These are phyloP conservation scores for Ascochyta clinopodiicola DNA, from an alignment of 2,329 filamentous ascomycete genomes.

Conservation along the genomic window DNA sequence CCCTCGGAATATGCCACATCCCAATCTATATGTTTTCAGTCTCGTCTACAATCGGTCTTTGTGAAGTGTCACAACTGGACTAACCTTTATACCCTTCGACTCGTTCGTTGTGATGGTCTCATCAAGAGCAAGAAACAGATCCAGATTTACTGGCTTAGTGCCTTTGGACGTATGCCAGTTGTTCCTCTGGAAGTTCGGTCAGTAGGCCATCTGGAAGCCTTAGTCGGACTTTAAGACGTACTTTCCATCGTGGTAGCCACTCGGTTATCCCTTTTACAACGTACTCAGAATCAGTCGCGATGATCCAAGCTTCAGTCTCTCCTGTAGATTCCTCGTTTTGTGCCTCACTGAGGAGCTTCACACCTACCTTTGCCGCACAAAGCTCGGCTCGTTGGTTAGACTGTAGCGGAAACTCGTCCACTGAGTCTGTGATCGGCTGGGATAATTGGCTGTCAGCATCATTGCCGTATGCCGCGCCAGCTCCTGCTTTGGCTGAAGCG, in stretches of 20 bases:
- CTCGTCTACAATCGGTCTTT: conserved; percentile 50
- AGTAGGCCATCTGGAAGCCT: conserved; percentile 2
- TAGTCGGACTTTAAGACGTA: conserved; percentile 2
- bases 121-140: conserved; percentile 17
- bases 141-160: conserved; percentile 10
- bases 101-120: conserved; percentile 12
- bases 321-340: neutral
- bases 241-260: conserved; percentile 21
- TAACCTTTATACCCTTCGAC: conserved; percentile 12
- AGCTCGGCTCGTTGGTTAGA: conserved; percentile 24
- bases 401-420: conserved; percentile 14
- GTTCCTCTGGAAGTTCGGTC: conserved; percentile 13
- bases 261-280: conserved; percentile 22
- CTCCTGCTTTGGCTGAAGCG: conserved; percentile 15
- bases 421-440: conserved; percentile 13
- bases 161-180: conserved; percentile 13
- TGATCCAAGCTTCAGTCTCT: conserved; percentile 4
- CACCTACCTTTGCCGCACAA: conserved; percentile 16
- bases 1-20: conserved; percentile 16
- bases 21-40: conserved; percentile 25
- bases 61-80: neutral
- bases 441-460: conserved; percentile 6
- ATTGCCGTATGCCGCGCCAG: conserved; percentile 17
- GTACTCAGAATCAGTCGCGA: conserved; percentile 23
- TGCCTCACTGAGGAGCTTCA: conserved; percentile 7